Base-by-base conservation (phyloP, 345 rosid genomes). In the Corchorus olitorius region DNA sequence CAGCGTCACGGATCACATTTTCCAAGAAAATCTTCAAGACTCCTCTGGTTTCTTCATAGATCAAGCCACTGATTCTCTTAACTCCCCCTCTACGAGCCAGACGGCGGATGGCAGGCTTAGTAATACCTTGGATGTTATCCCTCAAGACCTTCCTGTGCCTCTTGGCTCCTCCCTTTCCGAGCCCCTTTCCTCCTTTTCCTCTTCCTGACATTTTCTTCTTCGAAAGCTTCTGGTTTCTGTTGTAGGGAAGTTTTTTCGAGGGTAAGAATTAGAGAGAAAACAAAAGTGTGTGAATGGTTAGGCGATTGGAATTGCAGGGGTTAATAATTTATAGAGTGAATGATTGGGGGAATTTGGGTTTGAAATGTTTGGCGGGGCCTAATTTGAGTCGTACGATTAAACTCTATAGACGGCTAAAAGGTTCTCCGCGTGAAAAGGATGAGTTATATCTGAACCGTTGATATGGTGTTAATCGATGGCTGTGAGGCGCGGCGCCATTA, bases 81-180 rank as follows among this genome's bases (percentile, higher is more conserved):
- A 75, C 78, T 13, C 73, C 73, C 6, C 77, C 77, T 11, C 77
- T 20, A 8, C 77, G 71, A 63, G 77, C 77, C 69, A 74, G 35
- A 74, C 77, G 77, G 1, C 77, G 77, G 49, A 74, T 74, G 0
- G 77, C 77, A 0, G 71, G 77, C 69, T 75, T 64, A 0, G 71
- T 64, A 20, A 75, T 64, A 1, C 77, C 77, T 35, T 75, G 77
- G n/a, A 75, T 75, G 15, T 75, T 75, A 13, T 75, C 77, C 8
- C 77, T 19, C 9, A 75, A 43, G 20, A 75, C 77, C 62, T 75
- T 75, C 39, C 77, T 37, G 61, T 75, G 77, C 39, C 77, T 52
- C 77, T 75, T 75, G 39, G 77, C 77, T 75, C 77, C 77, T 17
- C 77, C 77, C 50, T 75, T 64, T 50, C 77, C 77, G 1, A 75